Conservation (phyloP, 768 basidiomycete genomes). For the Agrocybe chaxingu region DNA sequence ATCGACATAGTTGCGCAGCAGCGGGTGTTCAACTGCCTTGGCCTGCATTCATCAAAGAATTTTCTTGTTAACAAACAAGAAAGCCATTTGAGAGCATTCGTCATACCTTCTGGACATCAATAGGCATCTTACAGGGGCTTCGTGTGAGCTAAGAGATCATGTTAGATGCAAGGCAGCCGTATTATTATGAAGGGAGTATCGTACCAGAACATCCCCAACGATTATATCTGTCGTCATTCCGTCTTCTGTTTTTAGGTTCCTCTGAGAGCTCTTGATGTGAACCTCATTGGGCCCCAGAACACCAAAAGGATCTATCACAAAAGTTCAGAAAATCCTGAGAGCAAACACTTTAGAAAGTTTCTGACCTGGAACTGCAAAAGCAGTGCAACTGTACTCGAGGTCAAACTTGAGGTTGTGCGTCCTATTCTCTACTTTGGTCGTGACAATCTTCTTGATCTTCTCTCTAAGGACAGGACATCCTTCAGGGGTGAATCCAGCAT, state of each 20-base stretch:
- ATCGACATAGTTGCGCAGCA: constrained; percentile 45
- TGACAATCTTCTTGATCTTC: constrained; percentile 48
- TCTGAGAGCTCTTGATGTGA: constrained; percentile 48
- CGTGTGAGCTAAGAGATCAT: constrained; percentile 38
- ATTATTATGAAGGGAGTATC: background rate
- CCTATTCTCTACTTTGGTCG: constrained; percentile 36
- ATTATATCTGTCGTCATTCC: constrained; percentile 47
- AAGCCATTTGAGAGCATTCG: background rate
- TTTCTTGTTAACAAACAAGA: background rate
- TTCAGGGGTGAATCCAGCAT: constrained; percentile 56
- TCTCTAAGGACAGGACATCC: constrained; percentile 44
- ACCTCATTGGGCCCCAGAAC: constrained; percentile 53
- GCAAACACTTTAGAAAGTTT: background rate
- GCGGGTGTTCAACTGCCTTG: constrained; percentile 49
- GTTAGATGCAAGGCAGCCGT: background rate
- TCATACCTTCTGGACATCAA: constrained; percentile 59
- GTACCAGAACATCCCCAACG: constrained; percentile 50
- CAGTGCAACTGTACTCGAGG: constrained; percentile 52
- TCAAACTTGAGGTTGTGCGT: constrained; percentile 41
- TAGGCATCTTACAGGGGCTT: constrained; percentile 66
- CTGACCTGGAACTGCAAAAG: constrained; percentile 59
- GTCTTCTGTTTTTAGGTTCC: constrained; percentile 37
- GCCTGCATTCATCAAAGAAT: constrained; percentile 32
- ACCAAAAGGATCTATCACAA: constrained; percentile 45
- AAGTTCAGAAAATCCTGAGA: background rate